A percentile compares a stretch with the other conserved stretches of the same genome.
Conservation (phyloP, 345 rosid species). For the Citrus sp. region DNA sequence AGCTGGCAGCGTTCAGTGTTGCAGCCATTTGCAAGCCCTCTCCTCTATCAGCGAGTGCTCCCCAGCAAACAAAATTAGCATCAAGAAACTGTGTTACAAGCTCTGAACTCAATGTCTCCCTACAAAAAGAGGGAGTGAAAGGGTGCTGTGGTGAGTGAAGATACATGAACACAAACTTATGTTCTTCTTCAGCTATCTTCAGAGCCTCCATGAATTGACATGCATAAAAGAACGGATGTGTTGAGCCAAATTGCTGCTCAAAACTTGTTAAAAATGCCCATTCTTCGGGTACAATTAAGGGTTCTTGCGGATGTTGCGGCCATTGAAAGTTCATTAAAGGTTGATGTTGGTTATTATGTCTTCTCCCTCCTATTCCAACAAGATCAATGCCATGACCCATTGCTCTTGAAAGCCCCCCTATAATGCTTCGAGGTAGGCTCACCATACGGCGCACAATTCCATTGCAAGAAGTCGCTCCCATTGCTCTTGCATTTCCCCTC, state of each 20-base stretch:
- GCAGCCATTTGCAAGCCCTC: slow-evolving; percentile 49
- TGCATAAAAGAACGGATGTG: slow-evolving; percentile 52
- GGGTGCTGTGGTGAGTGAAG: slow-evolving; percentile 53
- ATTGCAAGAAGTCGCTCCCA: slow-evolving; percentile 28
- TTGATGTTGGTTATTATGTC: slow-evolving; percentile 25
- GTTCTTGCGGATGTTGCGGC: slow-evolving; percentile 24
- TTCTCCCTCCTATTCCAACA: slow-evolving; percentile 30
- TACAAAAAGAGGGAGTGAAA: slow-evolving; percentile 55
- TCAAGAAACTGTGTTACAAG: slow-evolving; percentile 51
- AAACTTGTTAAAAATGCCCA: slow-evolving; percentile 44
- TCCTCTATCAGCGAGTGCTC: slow-evolving; percentile 42
- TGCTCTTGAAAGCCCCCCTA: slow-evolving; percentile 46
- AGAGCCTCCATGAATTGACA: slow-evolving; percentile 43
- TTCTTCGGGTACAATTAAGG: slow-evolving; percentile 32
- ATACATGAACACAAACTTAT: slow-evolving; percentile 55
- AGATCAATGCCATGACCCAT: slow-evolving; percentile 28
- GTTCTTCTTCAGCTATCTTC: slow-evolving; percentile 49
- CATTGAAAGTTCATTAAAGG: slow-evolving; percentile 17
- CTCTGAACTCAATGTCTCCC: slow-evolving; percentile 51
- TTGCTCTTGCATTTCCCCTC: slow-evolving; percentile 20
- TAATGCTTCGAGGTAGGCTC: slow-evolving; percentile 44
- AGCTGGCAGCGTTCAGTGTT: slow-evolving; percentile 36
- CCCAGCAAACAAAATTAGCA: slow-evolving; percentile 58
- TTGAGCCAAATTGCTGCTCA: slow-evolving; percentile 49
- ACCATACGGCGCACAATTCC: slow-evolving; percentile 48